These are phyloP conservation scores for Akanthomyces uredinophilus DNA, from an alignment of 2,329 filamentous ascomycete species.

Conservation along the genomic window DNA sequence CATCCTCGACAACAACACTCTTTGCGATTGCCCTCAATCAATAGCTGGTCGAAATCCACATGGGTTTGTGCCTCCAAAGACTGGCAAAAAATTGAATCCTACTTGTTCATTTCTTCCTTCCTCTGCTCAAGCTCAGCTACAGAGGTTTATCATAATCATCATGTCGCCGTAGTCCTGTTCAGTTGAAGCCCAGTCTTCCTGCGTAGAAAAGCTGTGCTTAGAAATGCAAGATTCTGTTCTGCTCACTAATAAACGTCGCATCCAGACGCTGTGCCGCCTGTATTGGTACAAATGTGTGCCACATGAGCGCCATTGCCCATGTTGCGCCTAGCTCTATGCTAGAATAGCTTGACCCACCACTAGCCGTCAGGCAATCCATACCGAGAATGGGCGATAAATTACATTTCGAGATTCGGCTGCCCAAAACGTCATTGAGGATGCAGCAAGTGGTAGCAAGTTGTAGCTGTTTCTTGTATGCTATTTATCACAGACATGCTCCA, in stretches of 20 bases:
- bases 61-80: too few species aligned
- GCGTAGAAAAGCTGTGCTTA: slow-evolving; percentile 27
- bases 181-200: neutral
- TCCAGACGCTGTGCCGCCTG: neutral
- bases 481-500: neutral
- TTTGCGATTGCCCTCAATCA: too few species aligned
- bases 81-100: neutral
- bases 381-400: slow-evolving; percentile 7
- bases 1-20: too few species aligned
- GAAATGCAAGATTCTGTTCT: slow-evolving; percentile 11
- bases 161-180: neutral
- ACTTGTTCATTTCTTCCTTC: neutral
- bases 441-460: neutral
- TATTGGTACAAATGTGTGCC: slow-evolving; percentile 14
- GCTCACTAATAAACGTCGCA: neutral
- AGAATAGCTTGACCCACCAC: neutral
- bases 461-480: neutral
- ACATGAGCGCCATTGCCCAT: slow-evolving; percentile 5
- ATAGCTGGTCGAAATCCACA: too few species aligned
- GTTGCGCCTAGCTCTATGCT: slow-evolving; percentile 7
- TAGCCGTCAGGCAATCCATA: neutral
- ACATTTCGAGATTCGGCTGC: neutral
- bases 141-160: neutral
- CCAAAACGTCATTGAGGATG: neutral
- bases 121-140: too few species aligned